Percentiles rank a stretch among this genome's conserved stretches.
Conservation (phyloP, 2,329 filamentous ascomycete genomes). For the Ophiostoma tasmaniense region DNA sequence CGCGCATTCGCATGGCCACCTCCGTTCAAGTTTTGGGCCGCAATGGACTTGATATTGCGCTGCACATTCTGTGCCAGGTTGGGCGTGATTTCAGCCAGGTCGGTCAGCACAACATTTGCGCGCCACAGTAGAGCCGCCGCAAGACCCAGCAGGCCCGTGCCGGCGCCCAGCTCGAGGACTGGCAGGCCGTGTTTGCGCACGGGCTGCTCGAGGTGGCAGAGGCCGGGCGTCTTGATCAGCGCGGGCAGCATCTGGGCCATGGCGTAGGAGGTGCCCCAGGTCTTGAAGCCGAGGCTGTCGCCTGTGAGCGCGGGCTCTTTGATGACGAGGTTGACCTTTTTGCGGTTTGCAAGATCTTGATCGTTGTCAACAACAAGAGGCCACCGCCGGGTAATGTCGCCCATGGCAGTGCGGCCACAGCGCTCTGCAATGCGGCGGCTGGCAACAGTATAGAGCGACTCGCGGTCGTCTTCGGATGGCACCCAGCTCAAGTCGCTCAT, state of each 20-base stretch:
- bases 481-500: conserved; percentile 62
- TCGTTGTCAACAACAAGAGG: conserved; percentile 34
- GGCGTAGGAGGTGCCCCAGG: conserved; percentile 86
- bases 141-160: conserved; percentile 84
- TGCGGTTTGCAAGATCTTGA: too few relatives aligned
- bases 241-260: conserved; percentile 61
- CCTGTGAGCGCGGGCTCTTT: conserved; percentile 81
- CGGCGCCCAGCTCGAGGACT: conserved; percentile 75
- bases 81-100: conserved; percentile 72
- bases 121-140: conserved; percentile 68
- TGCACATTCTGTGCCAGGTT: conserved; percentile 70
- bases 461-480: conserved; percentile 53
- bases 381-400: conserved; percentile 48
- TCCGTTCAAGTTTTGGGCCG: conserved; percentile 32
- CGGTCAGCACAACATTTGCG: conserved; percentile 64
- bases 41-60: conserved; percentile 51
- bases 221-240: conserved; percentile 8
- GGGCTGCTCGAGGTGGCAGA: conserved; percentile 6
- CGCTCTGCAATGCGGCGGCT: conserved; percentile 74
- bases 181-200: conserved; percentile 20
- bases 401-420: conserved; percentile 62
- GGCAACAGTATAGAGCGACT: conserved; percentile 68
- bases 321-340: conserved; percentile 58
- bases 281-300: conserved; percentile 86
- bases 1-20: conserved; percentile 40